A percentile compares a stretch with the other conserved stretches of the same genome.
Evolutionary conservation across 495 filamentous ascomycete genomes (phyloP).

Genomic region (Aspergillus affinis): DNA sequence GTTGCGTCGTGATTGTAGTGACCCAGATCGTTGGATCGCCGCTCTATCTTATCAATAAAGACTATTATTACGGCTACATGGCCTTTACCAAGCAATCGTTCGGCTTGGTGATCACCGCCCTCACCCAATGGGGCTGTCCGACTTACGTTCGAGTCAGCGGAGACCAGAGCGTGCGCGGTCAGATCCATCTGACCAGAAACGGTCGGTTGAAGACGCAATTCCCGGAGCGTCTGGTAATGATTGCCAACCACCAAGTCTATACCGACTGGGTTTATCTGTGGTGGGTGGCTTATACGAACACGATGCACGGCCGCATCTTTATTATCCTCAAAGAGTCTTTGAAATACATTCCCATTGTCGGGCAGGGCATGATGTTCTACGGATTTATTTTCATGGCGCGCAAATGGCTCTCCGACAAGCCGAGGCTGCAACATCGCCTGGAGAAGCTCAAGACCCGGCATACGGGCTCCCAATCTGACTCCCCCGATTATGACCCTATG

Average conservation of each 20-base stretch:
- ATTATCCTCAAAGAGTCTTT: conserved; percentile 70
- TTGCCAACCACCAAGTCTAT: conserved; percentile 70
- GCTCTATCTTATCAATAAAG: conserved; percentile 59
- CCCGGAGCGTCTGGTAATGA: conserved; percentile 60
- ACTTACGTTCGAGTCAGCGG: conserved; percentile 61
- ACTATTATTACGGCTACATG: conserved; percentile 64
- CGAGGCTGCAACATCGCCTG: conserved; percentile 57
- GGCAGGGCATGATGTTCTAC: conserved; percentile 67
- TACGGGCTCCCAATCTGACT: conserved; percentile 48
- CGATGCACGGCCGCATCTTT: conserved; percentile 67
- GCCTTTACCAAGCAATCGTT: conserved; percentile 65
- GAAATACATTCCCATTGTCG: conserved; percentile 62
- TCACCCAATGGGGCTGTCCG: conserved; percentile 63
- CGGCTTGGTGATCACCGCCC: conserved; percentile 56
- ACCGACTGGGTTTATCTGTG: conserved; percentile 73
- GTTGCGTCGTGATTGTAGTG: conserved; percentile 50
- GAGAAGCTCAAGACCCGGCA: conserved; percentile 56
- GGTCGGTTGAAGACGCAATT: conserved; percentile 57
- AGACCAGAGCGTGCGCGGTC: conserved; percentile 57
- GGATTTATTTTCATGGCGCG: conserved; percentile 70
- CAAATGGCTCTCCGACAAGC: conserved; percentile 64
- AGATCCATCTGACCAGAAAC: conserved; percentile 53
- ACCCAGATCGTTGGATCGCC: conserved; percentile 59
- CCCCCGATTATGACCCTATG: conserved; percentile 60
- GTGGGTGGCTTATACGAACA: conserved; percentile 65